phyloP scores from a whole-genome alignment of 768 basidiomycete genomes.

The Hypsizygus marmoreus region DNA sequence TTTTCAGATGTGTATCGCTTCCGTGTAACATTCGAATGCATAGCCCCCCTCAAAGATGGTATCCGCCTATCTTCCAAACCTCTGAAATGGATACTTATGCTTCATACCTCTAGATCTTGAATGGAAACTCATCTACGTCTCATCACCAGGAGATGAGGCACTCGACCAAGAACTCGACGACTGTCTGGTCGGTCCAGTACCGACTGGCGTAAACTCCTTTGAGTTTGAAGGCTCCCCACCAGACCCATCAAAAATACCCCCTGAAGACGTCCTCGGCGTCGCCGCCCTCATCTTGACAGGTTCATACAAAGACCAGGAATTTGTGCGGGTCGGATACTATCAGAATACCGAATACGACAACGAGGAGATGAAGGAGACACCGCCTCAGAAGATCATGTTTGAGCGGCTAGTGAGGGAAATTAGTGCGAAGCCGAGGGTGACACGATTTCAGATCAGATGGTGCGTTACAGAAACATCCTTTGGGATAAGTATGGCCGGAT shows the following conservation, averaged over 20 bases:
- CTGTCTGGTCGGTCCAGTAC: constrained; percentile 96
- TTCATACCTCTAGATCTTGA: constrained; percentile 72
- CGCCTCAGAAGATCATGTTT: constrained; percentile 69
- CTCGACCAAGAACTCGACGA: constrained; percentile 98
- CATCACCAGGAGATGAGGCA: constrained; percentile 87
- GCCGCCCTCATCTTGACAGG: constrained; percentile 97
- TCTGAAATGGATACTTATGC: background rate
- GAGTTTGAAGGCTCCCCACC: constrained; percentile 92
- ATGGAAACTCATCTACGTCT: constrained; percentile 97
- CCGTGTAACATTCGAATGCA: constrained; percentile 96
- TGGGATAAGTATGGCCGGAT: background rate
- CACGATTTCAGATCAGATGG: constrained; percentile 90
- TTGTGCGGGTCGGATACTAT: constrained; percentile 99
- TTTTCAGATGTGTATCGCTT: constrained; percentile 92
- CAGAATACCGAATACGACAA: constrained; percentile 99
- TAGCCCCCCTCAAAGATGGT: constrained; percentile 90
- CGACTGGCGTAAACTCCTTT: constrained; percentile 95
- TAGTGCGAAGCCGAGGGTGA: constrained; percentile 90
- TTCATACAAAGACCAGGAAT: constrained; percentile 95
- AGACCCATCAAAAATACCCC: constrained; percentile 79
- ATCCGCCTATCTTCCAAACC: background rate
- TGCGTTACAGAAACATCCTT: constrained; percentile 31
- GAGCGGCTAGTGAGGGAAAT: constrained; percentile 85
- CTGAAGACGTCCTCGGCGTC: constrained; percentile 91
- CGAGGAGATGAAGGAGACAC: constrained; percentile 82